Percentiles rank a stretch among this genome's conserved stretches.
Evolutionary conservation across 805 yeast genomes (phyloP).

Genomic region (Schwanniomyces polymorphus): DNA sequence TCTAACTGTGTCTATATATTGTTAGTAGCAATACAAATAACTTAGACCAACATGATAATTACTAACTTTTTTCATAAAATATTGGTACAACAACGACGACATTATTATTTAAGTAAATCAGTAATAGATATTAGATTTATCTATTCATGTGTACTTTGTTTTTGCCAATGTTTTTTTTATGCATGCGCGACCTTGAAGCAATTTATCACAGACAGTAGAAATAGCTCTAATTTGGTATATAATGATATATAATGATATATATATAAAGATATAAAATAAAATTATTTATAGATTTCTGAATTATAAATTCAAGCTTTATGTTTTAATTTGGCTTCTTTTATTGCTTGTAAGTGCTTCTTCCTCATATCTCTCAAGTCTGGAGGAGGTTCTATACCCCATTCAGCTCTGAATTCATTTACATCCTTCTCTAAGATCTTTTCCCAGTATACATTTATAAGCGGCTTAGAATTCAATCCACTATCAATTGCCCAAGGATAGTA

Average conservation of each 20-base stretch:
- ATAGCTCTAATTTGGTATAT: too few species aligned
- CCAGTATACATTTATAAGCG: slow-evolving; percentile 90
- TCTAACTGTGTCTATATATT: slow-evolving; percentile 25
- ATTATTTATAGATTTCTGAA: too few species aligned
- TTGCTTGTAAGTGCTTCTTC: slow-evolving; percentile 34
- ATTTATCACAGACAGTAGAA: too few species aligned
- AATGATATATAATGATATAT: too few species aligned
- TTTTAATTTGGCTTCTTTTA: slow-evolving; percentile 14
- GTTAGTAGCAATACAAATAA: slow-evolving; percentile 1
- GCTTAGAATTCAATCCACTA: slow-evolving; percentile 70
- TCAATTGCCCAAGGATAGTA: slow-evolving; percentile 87
- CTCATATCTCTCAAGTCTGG: slow-evolving; percentile 70
- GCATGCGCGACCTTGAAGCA: too few species aligned
- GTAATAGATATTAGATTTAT: not conserved
- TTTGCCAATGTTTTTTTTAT: too few species aligned
- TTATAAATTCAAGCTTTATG: not conserved
- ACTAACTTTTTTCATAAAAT: slow-evolving; percentile 39
- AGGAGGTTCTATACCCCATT: slow-evolving; percentile 74
- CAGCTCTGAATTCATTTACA: slow-evolving; percentile 66
- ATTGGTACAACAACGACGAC: slow-evolving; percentile 33
- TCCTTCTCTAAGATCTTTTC: slow-evolving; percentile 76
- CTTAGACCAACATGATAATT: not conserved
- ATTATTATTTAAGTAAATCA: slow-evolving; percentile 8
- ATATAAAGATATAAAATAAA: too few species aligned
- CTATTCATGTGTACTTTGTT: not conserved